Conservation (phyloP, 1,139 yeast species). For the Kodamaea suecica region DNA sequence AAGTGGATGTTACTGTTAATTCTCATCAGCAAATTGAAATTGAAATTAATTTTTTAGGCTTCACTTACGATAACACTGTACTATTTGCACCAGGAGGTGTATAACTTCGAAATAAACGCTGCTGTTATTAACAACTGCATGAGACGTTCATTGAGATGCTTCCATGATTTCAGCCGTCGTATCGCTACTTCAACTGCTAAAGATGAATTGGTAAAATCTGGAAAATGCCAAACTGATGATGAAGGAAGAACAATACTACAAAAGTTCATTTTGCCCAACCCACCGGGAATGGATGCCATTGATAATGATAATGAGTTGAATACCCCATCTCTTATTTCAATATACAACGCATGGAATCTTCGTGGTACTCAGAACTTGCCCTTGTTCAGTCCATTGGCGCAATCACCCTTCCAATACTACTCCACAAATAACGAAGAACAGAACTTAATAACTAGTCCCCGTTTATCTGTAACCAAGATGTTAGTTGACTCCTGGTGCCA, state of each 20-base stretch:
- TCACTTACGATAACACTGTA: no score
- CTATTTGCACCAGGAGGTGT: no score
- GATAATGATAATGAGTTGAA: constrained; percentile 1
- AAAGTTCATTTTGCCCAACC: constrained; percentile 8
- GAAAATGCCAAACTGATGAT: no score
- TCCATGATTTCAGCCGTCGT: not conserved
- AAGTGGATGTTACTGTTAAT: no score
- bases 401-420: constrained; percentile 18
- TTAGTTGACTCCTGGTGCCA: constrained; percentile 26
- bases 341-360: constrained; percentile 14
- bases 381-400: constrained; percentile 9
- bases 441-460: constrained; percentile 17
- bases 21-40: no score
- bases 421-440: constrained; percentile 16
- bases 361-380: constrained; percentile 10
- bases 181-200: no score
- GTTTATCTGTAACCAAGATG: constrained; percentile 24
- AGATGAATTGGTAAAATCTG: no score
- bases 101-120: no score
- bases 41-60: no score
- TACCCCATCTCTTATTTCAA: constrained; percentile 6
- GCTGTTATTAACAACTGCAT: not conserved
- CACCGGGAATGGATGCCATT: constrained; percentile 2
- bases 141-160: not conserved
- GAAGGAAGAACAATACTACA: constrained; percentile 6